phyloP scores from a whole-genome alignment of 2,329 filamentous ascomycete genomes.

The Aureobasidium vineae region DNA sequence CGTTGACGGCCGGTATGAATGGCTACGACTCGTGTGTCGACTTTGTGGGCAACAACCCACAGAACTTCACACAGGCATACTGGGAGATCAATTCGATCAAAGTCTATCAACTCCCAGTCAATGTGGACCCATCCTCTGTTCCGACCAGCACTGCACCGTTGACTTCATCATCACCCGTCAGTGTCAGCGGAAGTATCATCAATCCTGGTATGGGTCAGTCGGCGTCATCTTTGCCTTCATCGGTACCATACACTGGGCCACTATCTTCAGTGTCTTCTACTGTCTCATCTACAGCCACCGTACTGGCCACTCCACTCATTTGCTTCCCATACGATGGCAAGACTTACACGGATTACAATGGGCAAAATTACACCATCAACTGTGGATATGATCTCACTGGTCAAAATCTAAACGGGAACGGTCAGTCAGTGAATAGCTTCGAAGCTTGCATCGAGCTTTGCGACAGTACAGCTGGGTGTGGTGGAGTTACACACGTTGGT shows the following conservation, averaged over 20 bases:
- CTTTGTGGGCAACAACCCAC: slow-evolving; percentile 38
- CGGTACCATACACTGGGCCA: slow-evolving; percentile 34
- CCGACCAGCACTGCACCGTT: slow-evolving; percentile 10
- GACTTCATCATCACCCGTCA: slow-evolving; percentile 24
- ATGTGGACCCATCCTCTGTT: slow-evolving; percentile 23
- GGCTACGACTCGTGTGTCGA: slow-evolving; percentile 36
- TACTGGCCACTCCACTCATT: slow-evolving; percentile 27
- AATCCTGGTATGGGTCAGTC: slow-evolving; percentile 34
- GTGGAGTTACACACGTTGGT: slow-evolving; percentile 29
- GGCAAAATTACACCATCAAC: slow-evolving; percentile 25
- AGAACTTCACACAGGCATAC: slow-evolving; percentile 39
- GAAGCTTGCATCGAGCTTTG: slow-evolving; percentile 31
- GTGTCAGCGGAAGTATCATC: slow-evolving; percentile 30
- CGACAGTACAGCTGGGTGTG: slow-evolving; percentile 28
- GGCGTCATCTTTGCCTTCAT: slow-evolving; percentile 29
- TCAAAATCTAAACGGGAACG: background rate
- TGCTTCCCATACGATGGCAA: slow-evolving; percentile 29
- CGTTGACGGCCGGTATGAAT: slow-evolving; percentile 30
- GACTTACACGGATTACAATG: slow-evolving; percentile 27
- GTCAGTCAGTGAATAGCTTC: slow-evolving; percentile 27
- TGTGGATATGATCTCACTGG: slow-evolving; percentile 28
- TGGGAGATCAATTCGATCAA: slow-evolving; percentile 45
- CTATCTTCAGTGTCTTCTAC: slow-evolving; percentile 31
- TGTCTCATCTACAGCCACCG: slow-evolving; percentile 22
- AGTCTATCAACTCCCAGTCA: slow-evolving; percentile 41